Conservation (phyloP, 2,329 filamentous ascomycete genomes). For the Exophiala sp. region DNA sequence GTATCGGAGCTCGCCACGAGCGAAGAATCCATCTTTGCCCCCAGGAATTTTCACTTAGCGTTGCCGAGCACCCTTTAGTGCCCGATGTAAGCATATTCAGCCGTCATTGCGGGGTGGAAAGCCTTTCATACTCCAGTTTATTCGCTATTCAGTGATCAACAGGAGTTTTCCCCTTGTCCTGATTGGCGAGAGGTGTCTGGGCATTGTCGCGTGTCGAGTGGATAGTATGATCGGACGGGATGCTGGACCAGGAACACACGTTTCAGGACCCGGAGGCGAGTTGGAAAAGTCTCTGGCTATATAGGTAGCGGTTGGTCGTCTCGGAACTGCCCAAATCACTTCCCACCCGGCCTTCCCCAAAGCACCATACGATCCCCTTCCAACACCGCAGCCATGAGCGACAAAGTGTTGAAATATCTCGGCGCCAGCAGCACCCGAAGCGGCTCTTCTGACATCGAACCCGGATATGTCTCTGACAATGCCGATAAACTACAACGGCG, state of each 20-base stretch:
- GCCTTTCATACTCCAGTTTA: background rate
- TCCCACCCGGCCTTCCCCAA: background rate
- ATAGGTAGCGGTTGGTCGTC: background rate
- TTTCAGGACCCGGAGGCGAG: background rate
- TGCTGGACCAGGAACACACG: background rate
- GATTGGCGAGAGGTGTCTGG: background rate
- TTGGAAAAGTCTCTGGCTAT: background rate
- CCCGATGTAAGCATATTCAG: too few species aligned
- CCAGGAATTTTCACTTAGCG: too few species aligned
- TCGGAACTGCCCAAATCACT: background rate
- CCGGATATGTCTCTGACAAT: slow-evolving; percentile 30
- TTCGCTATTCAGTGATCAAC: background rate
- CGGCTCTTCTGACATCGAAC: background rate
- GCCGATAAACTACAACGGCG: slow-evolving; percentile 42
- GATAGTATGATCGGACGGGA: background rate
- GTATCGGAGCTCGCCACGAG: too few species aligned
- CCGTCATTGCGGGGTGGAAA: background rate
- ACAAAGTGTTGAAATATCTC: slow-evolving; percentile 11
- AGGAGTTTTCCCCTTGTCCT: background rate
- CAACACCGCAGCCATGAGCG: slow-evolving; percentile 7
- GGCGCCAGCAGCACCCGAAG: slow-evolving; percentile 1
- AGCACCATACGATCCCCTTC: background rate
- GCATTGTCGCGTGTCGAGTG: background rate
- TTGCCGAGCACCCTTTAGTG: too few species aligned
- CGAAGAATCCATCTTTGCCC: too few species aligned